Evolutionary conservation across 768 basidiomycete genomes (phyloP).

Genomic region (Podaxis pistillaris): DNA sequence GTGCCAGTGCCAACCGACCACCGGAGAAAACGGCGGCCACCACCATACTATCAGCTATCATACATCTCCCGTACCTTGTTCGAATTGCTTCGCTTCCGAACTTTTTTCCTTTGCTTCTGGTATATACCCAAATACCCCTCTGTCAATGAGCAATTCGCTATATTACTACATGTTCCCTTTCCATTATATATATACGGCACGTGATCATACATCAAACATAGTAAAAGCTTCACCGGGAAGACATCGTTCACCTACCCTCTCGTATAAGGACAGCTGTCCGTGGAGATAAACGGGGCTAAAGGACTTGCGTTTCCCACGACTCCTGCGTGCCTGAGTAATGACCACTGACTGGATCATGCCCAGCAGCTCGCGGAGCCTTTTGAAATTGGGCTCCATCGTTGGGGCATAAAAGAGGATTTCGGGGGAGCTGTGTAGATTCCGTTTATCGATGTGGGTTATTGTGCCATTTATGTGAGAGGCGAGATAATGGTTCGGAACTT

Average conservation of each 20-base stretch:
- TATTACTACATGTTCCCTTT: neutral
- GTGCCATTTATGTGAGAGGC: constrained; percentile 54
- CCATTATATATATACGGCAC: neutral
- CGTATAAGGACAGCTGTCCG: neutral
- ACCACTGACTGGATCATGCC: constrained; percentile 35
- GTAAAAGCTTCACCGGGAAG: constrained; percentile 7
- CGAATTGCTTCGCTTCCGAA: no score
- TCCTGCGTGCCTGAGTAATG: neutral
- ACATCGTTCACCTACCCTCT: constrained; percentile 2
- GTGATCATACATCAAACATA: constrained; percentile 7
- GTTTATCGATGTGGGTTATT: constrained; percentile 51
- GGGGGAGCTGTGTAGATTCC: constrained; percentile 33
- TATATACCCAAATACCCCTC: neutral
- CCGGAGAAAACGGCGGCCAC: no score
- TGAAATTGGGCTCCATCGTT: constrained; percentile 32
- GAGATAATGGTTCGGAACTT: constrained; percentile 59
- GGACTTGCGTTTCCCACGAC: neutral
- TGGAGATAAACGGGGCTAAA: constrained; percentile 4
- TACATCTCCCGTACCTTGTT: no score
- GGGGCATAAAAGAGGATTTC: constrained; percentile 32
- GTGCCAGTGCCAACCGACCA: no score
- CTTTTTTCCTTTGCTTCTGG: neutral
- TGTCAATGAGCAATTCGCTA: neutral
- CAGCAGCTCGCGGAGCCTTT: constrained; percentile 37
- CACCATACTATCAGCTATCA: no score